Evolutionary conservation across 345 rosid species (phyloP).

Genomic region (Syzygium aqueum): DNA sequence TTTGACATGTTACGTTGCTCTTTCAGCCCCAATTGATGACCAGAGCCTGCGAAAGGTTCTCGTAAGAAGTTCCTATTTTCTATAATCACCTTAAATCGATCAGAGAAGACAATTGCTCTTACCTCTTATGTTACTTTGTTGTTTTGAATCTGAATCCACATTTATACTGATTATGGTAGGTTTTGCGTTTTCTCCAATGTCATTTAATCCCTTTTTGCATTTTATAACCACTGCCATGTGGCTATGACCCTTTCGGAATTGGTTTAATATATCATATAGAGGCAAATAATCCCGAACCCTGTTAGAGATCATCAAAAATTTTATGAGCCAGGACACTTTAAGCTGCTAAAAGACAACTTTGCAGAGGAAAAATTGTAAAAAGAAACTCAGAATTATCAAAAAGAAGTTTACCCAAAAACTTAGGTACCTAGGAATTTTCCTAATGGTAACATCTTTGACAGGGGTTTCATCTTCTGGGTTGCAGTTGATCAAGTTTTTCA

Average conservation of each 20-base stretch:
- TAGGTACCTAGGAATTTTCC: slow-evolving; percentile 60
- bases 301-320: not conserved
- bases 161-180: not conserved
- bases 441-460: slow-evolving; percentile 51
- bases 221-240: slow-evolving; percentile 48
- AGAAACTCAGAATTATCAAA: not conserved
- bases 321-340: not conserved
- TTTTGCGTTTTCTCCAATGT: slow-evolving; percentile 12
- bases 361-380: not conserved
- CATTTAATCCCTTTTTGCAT: slow-evolving; percentile 20
- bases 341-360: not conserved
- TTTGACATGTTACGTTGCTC: slow-evolving; percentile 8
- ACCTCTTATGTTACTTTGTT: not conserved
- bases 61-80: too few relatives aligned
- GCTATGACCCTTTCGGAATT: slow-evolving; percentile 27
- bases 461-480: slow-evolving; percentile 43
- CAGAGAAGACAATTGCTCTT: not conserved
- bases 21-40: slow-evolving; percentile 5
- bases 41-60: slow-evolving; percentile 10
- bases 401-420: not conserved
- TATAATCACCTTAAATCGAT: not conserved
- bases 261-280: slow-evolving; percentile 59
- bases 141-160: not conserved
- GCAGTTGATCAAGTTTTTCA: slow-evolving; percentile 57
- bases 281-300: slow-evolving; percentile 59